A percentile compares a stretch with the other conserved stretches of the same genome.
Conservation (phyloP, 371 early-diverging fungal genomes). For the Mortierella polycephala region DNA sequence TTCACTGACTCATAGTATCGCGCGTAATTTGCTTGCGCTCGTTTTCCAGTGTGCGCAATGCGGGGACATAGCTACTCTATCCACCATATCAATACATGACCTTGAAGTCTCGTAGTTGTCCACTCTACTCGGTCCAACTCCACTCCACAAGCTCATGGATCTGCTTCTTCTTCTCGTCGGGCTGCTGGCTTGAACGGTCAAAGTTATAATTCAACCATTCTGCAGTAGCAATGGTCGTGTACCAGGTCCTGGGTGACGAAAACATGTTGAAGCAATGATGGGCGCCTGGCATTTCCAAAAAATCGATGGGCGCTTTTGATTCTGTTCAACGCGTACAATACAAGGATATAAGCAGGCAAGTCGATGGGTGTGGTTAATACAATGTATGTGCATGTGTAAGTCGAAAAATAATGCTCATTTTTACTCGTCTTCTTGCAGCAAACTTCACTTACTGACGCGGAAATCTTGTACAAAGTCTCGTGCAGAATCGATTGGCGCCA, state of each 20-base stretch:
- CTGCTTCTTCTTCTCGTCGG: conserved; percentile 3
- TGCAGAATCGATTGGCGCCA: conserved; percentile 27
- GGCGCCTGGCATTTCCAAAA: conserved; percentile 41
- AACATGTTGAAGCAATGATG: conserved; percentile 45
- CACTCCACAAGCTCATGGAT: conserved; percentile 47
- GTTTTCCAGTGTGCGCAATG: too few relatives aligned
- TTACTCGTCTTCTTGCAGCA: not conserved
- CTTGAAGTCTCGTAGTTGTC: too few relatives aligned
- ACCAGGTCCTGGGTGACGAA: conserved; percentile 53
- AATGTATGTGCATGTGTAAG: too few relatives aligned
- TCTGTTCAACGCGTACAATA: conserved; percentile 7
- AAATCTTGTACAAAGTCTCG: conserved; percentile 52
- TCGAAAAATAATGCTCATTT: too few relatives aligned
- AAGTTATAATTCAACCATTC: conserved; percentile 49
- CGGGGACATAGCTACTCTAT: too few relatives aligned
- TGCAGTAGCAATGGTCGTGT: conserved; percentile 38
- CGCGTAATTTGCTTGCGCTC: too few relatives aligned
- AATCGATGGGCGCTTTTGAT: conserved; percentile 21
- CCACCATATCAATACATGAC: too few relatives aligned
- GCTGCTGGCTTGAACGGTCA: conserved; percentile 2
- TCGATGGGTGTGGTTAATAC: too few relatives aligned
- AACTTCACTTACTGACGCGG: conserved; percentile 18
- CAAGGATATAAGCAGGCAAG: not conserved
- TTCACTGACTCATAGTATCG: too few relatives aligned
- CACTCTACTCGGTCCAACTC: conserved; percentile 16